These are phyloP conservation scores for Tephrocybe sp. DNA, from an alignment of 768 basidiomycete species.

Conservation along the genomic window DNA sequence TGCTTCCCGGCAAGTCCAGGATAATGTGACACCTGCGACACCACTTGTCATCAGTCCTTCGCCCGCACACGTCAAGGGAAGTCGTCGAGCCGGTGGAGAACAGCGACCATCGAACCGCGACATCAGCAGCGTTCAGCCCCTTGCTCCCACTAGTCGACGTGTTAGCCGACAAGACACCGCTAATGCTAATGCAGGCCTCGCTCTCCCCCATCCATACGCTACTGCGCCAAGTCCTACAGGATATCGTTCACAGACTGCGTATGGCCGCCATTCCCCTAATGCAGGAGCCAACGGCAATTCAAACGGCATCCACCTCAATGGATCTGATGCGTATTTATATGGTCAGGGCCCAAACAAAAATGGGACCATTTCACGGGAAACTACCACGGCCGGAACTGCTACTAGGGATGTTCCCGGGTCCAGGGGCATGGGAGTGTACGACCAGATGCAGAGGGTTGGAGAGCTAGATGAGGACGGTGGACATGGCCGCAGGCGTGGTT, in stretches of 20 bases:
- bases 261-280: constrained; percentile 60
- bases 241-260: constrained; percentile 48
- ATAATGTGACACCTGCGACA: constrained; percentile 51
- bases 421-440: constrained; percentile 65
- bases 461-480: constrained; percentile 68
- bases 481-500: constrained; percentile 58
- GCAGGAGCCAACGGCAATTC: constrained; percentile 38
- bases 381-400: constrained; percentile 44
- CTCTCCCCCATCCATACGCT: constrained; percentile 73
- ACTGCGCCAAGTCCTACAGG: constrained; percentile 57
- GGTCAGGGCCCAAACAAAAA: constrained; percentile 53
- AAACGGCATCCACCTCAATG: constrained; percentile 46
- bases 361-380: constrained; percentile 51
- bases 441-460: constrained; percentile 60
- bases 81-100: constrained; percentile 50
- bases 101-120: constrained; percentile 51
- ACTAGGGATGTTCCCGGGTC: constrained; percentile 32
- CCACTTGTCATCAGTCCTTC: constrained; percentile 67
- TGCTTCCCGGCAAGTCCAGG: constrained; percentile 54
- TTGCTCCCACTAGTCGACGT: constrained; percentile 67
- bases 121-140: constrained; percentile 64
- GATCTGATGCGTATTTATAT: constrained; percentile 72
- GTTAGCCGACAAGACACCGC: constrained; percentile 58
- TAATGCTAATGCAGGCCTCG: constrained; percentile 39
- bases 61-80: constrained; percentile 63